Percentiles rank a stretch among this genome's conserved stretches.
phyloP scores from a whole-genome alignment of 2,329 filamentous ascomycete species.

The Trichoderma aggressivum region DNA sequence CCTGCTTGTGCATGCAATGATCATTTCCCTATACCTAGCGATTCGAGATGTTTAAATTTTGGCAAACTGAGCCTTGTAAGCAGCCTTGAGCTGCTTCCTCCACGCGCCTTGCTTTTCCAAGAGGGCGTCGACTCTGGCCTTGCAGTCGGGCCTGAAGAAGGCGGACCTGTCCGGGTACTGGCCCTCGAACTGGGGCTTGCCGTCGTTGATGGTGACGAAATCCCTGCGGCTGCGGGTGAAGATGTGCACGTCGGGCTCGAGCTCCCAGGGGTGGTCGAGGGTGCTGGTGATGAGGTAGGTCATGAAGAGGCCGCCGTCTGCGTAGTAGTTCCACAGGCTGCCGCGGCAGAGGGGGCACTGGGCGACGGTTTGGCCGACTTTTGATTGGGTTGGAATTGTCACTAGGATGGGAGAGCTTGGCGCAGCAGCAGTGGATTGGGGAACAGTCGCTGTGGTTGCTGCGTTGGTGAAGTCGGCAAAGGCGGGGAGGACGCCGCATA shows the following conservation, averaged over 20 bases:
- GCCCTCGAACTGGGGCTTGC: slow-evolving; percentile 36
- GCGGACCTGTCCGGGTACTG: slow-evolving; percentile 34
- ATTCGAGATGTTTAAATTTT: background rate
- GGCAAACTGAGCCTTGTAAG: slow-evolving; percentile 8
- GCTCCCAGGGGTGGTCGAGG: slow-evolving; percentile 37
- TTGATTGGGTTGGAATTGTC: slow-evolving; percentile 39
- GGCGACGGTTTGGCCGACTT: slow-evolving; percentile 38
- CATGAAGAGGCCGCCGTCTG: slow-evolving; percentile 29
- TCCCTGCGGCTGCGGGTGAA: slow-evolving; percentile 38
- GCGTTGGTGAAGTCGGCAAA: slow-evolving; percentile 25
- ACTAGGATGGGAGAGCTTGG: slow-evolving; percentile 22
- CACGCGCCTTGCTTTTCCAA: slow-evolving; percentile 22
- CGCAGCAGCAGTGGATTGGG: background rate
- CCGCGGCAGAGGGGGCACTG: slow-evolving; percentile 42
- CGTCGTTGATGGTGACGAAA: slow-evolving; percentile 38
- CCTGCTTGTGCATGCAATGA: background rate
- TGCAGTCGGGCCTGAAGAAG: slow-evolving; percentile 33
- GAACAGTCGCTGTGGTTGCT: slow-evolving; percentile 11
- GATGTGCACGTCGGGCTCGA: slow-evolving; percentile 46
- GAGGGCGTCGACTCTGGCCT: slow-evolving; percentile 30
- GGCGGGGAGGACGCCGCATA: slow-evolving; percentile 19
- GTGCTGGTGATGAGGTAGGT: slow-evolving; percentile 44
- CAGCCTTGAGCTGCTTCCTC: background rate
- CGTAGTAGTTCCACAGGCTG: slow-evolving; percentile 43
- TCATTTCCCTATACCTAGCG: background rate